phyloP scores from a whole-genome alignment of 805 yeast species.

The Candida ortonii region DNA sequence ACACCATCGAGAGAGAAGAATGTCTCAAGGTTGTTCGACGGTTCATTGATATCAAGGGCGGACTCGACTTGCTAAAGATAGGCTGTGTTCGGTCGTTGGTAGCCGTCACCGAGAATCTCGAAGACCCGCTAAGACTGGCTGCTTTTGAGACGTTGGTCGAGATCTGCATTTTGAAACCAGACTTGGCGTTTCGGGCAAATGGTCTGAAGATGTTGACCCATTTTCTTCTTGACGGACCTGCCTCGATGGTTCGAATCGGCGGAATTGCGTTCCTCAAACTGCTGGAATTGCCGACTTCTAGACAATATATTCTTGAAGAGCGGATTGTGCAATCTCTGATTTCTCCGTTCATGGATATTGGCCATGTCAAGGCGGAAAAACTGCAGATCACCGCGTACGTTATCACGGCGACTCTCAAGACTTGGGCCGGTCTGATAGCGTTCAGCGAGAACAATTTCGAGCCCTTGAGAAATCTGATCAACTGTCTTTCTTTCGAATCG shows the following conservation, averaged over 20 bases:
- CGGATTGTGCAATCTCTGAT: conserved; percentile 60
- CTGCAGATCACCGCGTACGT: conserved; percentile 60
- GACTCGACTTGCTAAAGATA: conserved; percentile 49
- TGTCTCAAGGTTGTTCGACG: conserved; percentile 69
- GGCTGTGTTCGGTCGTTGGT: conserved; percentile 70
- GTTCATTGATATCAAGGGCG: conserved; percentile 54
- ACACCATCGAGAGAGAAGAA: conserved; percentile 66
- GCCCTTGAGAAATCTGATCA: conserved; percentile 55
- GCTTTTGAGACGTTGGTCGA: conserved; percentile 56
- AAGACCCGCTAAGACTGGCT: conserved; percentile 47
- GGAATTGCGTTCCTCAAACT: conserved; percentile 49
- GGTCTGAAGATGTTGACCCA: conserved; percentile 44
- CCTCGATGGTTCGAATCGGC: conserved; percentile 40
- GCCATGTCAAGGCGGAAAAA: conserved; percentile 46
- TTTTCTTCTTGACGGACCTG: conserved; percentile 54
- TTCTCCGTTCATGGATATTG: conserved; percentile 67
- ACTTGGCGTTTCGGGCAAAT: conserved; percentile 40
- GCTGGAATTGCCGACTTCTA: conserved; percentile 54
- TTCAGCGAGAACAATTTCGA: conserved; percentile 55
- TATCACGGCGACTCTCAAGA: conserved; percentile 58
- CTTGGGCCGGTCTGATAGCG: conserved; percentile 74
- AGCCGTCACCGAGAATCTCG: conserved; percentile 54
- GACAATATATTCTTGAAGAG: conserved; percentile 56
- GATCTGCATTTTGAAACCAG: conserved; percentile 43
- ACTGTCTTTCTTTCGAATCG: conserved; percentile 60